Conservation (phyloP, 768 basidiomycete species). For the Terana coerulea region DNA sequence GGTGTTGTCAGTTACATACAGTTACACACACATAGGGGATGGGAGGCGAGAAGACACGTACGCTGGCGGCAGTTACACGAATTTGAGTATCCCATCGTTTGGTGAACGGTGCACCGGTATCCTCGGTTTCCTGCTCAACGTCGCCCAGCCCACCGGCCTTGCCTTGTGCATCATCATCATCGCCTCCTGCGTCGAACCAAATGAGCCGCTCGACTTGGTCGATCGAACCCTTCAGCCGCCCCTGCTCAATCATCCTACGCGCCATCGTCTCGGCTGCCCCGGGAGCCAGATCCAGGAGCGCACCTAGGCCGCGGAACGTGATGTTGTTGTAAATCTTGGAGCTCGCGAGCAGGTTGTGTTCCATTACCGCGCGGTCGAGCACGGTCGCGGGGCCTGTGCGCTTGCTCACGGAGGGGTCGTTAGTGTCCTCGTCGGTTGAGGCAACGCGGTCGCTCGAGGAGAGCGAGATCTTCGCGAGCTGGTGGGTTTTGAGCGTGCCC, state of each 20-base stretch:
- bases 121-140: slow-evolving; percentile 78
- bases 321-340: slow-evolving; percentile 98
- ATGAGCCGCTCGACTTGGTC: slow-evolving; percentile 96
- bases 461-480: slow-evolving; percentile 87
- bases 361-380: slow-evolving; percentile 96
- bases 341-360: slow-evolving; percentile 95
- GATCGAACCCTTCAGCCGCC: slow-evolving; percentile 86
- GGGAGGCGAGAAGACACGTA: slow-evolving; percentile 33
- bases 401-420: slow-evolving; percentile 59
- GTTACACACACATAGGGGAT: not conserved
- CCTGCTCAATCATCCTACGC: slow-evolving; percentile 97
- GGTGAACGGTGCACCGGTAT: slow-evolving; percentile 86
- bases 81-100: slow-evolving; percentile 97
- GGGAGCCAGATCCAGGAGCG: slow-evolving; percentile 83
- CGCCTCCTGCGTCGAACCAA: slow-evolving; percentile 83
- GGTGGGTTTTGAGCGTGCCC: slow-evolving; percentile 82
- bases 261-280: slow-evolving; percentile 97
- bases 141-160: slow-evolving; percentile 94
- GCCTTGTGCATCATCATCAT: slow-evolving; percentile 90
- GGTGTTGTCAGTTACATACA: not conserved
- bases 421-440: slow-evolving; percentile 38
- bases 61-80: slow-evolving; percentile 81
- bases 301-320: slow-evolving; percentile 90
- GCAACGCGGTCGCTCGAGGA: slow-evolving; percentile 80
- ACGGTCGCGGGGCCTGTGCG: slow-evolving; percentile 94